A percentile compares a stretch with the other conserved stretches of the same genome.
Conservation (phyloP, 331 rosid species). For the Saraca asoca region DNA sequence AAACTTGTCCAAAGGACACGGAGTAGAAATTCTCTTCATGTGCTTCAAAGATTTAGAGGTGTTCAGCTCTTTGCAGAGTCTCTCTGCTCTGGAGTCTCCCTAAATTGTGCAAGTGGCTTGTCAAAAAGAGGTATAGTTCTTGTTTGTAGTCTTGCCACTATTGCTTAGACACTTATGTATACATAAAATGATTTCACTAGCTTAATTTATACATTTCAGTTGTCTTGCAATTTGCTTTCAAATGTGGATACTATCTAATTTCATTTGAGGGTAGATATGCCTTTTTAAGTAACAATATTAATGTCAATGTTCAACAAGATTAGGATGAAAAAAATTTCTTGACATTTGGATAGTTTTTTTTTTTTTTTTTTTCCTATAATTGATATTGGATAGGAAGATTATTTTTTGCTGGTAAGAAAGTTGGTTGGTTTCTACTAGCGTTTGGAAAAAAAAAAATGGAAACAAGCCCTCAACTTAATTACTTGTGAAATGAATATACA, state of each 20-base stretch:
- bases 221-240: constrained; percentile 7
- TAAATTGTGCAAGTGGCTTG: constrained; percentile 31
- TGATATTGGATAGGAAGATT: not conserved
- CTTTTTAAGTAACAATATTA: not conserved
- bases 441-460: not conserved
- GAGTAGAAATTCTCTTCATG: constrained; percentile 67
- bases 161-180: constrained; percentile 3
- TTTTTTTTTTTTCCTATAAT: not conserved
- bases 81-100: constrained; percentile 65
- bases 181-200: constrained; percentile 1
- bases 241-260: constrained; percentile 20
- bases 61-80: constrained; percentile 78
- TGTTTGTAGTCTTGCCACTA: constrained; percentile 28
- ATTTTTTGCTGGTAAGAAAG: not conserved
- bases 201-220: constrained; percentile 4
- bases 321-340: constrained; percentile 5
- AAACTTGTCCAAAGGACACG: constrained; percentile 67
- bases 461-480: not conserved
- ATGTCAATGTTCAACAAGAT: too few relatives aligned
- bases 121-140: constrained; percentile 62
- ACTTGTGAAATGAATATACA: constrained; percentile 17
- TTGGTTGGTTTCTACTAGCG: not conserved
- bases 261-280: not conserved
- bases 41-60: constrained; percentile 84
- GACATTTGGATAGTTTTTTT: not conserved